Conservation (phyloP, 768 basidiomycete genomes). For the Stropharia rugosoannulata region DNA sequence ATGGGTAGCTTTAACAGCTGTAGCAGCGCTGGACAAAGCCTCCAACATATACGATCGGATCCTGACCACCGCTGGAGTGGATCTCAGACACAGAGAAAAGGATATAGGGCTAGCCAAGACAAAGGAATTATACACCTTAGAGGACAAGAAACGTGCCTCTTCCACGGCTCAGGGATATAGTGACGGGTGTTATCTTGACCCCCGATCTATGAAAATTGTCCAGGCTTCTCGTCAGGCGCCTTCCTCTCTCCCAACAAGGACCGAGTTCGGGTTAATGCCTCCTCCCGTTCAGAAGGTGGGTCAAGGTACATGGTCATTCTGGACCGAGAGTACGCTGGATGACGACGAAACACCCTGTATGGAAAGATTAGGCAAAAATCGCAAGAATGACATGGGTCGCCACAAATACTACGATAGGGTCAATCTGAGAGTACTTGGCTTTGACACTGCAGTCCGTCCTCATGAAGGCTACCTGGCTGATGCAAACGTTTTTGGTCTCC, state of each 20-base stretch:
- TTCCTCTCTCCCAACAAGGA: too few relatives aligned
- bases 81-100: too few relatives aligned
- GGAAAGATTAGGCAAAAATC: background rate
- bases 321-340: background rate
- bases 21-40: too few relatives aligned
- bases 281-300: too few relatives aligned
- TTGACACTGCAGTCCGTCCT: background rate
- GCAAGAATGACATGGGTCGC: background rate
- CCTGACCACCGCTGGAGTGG: too few relatives aligned
- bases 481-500: background rate
- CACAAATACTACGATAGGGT: background rate
- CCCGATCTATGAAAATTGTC: background rate
- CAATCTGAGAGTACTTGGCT: background rate
- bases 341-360: background rate
- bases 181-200: background rate
- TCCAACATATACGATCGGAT: too few relatives aligned
- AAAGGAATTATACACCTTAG: background rate
- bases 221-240: too few relatives aligned
- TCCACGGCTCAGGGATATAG: background rate
- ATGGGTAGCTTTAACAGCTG: too few relatives aligned
- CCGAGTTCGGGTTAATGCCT: too few relatives aligned
- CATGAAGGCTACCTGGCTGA: background rate
- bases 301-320: background rate
- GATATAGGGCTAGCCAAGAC: background rate
- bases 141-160: background rate